Base-by-base conservation (phyloP, 805 yeast genomes). In the Saccharomycopsis malanga region DNA sequence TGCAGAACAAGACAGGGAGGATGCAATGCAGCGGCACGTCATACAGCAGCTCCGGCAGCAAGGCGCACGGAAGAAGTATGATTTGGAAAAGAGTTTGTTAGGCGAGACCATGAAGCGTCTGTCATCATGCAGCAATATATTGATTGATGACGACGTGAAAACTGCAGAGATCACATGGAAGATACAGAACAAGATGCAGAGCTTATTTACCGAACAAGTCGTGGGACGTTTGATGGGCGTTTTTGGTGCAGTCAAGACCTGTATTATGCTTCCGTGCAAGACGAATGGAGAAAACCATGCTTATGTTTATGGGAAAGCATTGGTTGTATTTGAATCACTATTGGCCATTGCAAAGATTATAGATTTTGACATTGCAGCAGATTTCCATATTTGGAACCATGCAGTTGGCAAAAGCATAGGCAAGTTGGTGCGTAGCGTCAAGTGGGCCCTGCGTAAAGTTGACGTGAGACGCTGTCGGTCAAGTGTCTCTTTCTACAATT, bases 41-140 rank as follows among this genome's bases (percentile, higher is more conserved):
- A 59, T 35, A 54, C 61, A 21, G 52, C 56, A 14, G 57, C 58
- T 21, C 54, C 62, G 18, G 60, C 59, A 18, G 29, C 53, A 29
- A 37, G 51, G 41, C 3, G 35, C 32, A 50, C 17, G 24, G 21
- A 39, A 25, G 24, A 22, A 39, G 34, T 17, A 14, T 4, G 18
- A 29, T 7, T 4, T 32, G 3, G 53, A 34, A 39, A 22, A 32
- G 12, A 4, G 32, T 12, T 29, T 30, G 17, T 23, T 12, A 9
- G 22, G 29, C 37, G 32, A 30, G 4, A 15, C n/a, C 41, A 15
- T 22, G 22, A 10, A 12, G 7, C 23, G n/a, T n/a, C n/a, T n/a
- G n/a, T n/a, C 9, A 22, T 32, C 17, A 32, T 7, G 17, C 36
- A 10, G 36, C 7, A 27, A 32, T 7, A 14, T n/a, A 32, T 10